Evolutionary conservation across 2,329 filamentous ascomycete genomes (phyloP), one percentile per base, ranked within the genome.

Genomic region (Chaetomium olivaceum): DNA sequence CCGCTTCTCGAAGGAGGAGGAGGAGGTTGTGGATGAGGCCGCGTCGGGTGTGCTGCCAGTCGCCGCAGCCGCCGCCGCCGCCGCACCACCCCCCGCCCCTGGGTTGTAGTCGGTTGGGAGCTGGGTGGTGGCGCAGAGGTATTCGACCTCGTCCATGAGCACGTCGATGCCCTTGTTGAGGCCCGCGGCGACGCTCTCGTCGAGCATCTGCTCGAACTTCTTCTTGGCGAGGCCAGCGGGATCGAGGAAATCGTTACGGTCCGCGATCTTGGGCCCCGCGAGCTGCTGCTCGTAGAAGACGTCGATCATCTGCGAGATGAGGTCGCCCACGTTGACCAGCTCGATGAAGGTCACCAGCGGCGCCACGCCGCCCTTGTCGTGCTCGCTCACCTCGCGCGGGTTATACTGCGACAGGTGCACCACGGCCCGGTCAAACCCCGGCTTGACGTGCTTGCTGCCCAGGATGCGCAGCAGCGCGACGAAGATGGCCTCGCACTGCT

Each of bases 231-330:
- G 90, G 36, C 91, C 91, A 0, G 93, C 92, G 23, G 93, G 91
- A 74, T 96, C 92, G 57, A 99, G 83, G 74, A 99, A 99, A 78
- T 99, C 95, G 75, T 96, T 96, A 52, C 91, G 89, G 75, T 98
- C 94, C 1, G 91, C 91, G 61, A 99, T 88, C 73, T 91, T 91
- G 16, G 91, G 87, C 0, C 87, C 86, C 6, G 93, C 88, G 31
- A 99, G 85, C 79, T 99, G 95, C 79, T 98, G 95, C 75, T 96
- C 91, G 78, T 96, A 99, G 76, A 99, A 99, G 39, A 99, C 93
- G 75, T 99, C 95, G 65, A 99, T 88, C 95, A 99, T 99, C 77
- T 99, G 95, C 66, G 96, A 92, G 72, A 99, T 99, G 65, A 99
- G 83, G 76, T 99, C 95, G 65, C 95, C 95, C 0, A 99, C 94